A percentile compares a stretch with the other conserved stretches of the same genome.
These are phyloP conservation scores for Sarcocystis neurona DNA, from an alignment of 169 alveolate genomes.

Conservation along the genomic window DNA sequence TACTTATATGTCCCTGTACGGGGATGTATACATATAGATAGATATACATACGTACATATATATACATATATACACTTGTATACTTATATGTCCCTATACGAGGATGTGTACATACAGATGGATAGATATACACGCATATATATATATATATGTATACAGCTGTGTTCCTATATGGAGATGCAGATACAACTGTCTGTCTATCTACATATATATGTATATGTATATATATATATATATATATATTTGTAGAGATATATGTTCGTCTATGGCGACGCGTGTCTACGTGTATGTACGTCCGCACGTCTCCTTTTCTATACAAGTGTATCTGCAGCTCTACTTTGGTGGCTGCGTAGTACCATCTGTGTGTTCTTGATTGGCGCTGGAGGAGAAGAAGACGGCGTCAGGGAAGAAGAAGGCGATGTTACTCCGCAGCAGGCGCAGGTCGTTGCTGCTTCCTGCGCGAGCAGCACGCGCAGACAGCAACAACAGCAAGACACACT, in stretches of 20 bases:
- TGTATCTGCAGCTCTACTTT: background rate
- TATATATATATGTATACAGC: background rate
- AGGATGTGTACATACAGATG: no score
- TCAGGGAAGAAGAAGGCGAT: constrained; percentile 85
- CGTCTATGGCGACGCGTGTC: background rate
- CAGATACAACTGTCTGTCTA: no score
- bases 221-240: background rate
- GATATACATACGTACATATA: background rate
- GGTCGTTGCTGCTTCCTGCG: constrained; percentile 80
- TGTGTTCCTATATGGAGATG: background rate
- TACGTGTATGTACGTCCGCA: background rate
- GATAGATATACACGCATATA: background rate
- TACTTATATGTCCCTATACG: no score
- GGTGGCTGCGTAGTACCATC: constrained; percentile 67
- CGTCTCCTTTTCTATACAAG: background rate
- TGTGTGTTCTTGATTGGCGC: constrained; percentile 89
- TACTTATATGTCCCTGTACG: background rate
- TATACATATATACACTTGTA: no score
- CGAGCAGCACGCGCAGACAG: background rate
- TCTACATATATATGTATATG: background rate
- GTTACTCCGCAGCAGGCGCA: constrained; percentile 85
- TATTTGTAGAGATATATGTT: background rate
- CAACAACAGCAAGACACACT: background rate
- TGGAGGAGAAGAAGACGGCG: constrained; percentile 78
- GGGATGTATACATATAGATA: background rate